These are phyloP conservation scores for Rutidosis leptorrhynchoides DNA, from an alignment of 129 eudicot genomes.

Conservation along the genomic window DNA sequence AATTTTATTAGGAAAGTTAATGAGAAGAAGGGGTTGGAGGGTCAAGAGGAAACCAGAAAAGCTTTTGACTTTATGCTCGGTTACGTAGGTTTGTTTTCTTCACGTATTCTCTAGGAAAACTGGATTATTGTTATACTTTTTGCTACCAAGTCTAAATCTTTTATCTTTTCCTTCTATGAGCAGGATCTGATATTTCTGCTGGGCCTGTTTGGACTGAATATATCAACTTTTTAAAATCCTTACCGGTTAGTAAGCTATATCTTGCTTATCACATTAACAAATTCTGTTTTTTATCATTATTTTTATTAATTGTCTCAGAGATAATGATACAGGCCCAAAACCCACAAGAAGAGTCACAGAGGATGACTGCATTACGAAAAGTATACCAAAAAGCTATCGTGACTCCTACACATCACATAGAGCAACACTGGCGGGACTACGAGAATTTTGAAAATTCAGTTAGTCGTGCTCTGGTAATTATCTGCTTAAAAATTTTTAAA, in stretches of 20 bases:
- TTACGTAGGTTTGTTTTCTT: slow-evolving; percentile 67
- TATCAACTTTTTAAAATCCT: slow-evolving; percentile 70
- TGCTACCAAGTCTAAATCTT: background rate
- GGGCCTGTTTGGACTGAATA: slow-evolving; percentile 99
- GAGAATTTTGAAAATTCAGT: slow-evolving; percentile 97
- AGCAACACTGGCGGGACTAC: slow-evolving; percentile 98
- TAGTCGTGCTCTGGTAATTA: slow-evolving; percentile 91
- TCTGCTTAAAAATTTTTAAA: slow-evolving; percentile 20
- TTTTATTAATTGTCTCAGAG: slow-evolving; percentile 6
- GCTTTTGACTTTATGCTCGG: slow-evolving; percentile 92
- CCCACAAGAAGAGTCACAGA: slow-evolving; percentile 80
- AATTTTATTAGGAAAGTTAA: slow-evolving; percentile 86
- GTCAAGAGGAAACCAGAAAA: slow-evolving; percentile 94
- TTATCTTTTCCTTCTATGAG: slow-evolving; percentile 8
- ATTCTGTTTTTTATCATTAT: slow-evolving; percentile 10
- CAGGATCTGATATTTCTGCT: slow-evolving; percentile 90
- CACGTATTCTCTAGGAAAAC: background rate
- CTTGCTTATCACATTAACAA: slow-evolving; percentile 11
- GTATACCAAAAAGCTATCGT: slow-evolving; percentile 87
- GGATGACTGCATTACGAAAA: slow-evolving; percentile 82
- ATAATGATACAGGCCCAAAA: slow-evolving; percentile 65
- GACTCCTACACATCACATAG: slow-evolving; percentile 90
- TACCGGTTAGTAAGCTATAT: slow-evolving; percentile 53
- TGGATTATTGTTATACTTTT: slow-evolving; percentile 3
- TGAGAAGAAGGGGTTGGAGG: slow-evolving; percentile 93